Evolutionary conservation across 2,329 filamentous ascomycete species (phyloP), one percentile per base, ranked within the genome.

Genomic region (Scytalidium sp.): DNA sequence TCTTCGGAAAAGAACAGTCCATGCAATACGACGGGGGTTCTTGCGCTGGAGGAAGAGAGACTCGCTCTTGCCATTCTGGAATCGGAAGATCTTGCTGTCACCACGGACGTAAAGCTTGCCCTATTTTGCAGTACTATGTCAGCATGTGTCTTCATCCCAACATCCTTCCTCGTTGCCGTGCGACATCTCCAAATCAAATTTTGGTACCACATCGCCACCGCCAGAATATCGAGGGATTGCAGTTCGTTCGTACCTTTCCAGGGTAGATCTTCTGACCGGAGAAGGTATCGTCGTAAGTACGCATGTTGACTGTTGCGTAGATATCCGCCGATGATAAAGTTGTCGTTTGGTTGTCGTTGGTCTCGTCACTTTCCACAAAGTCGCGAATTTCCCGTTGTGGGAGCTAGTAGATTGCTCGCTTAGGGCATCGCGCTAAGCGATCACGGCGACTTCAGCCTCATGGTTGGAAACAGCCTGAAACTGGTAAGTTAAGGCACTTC

Each of bases 11-110:
- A 99, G 89, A 69, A 92, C 87, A 64, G 94, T 99, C 94, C 94
- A 99, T 66, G 93, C 87, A 77, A 99, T 97, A 75, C 93, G 91
- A 78, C 94, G 93, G 75, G 94, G 94, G 87, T 99, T 99, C 90
- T 99, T 99, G 84, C 94, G 93, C 85, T 99, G 94, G 67, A 97
- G 90, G 87, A 99, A 99, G 65, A 99, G 90, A 65, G 91, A 96
- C 82, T 99, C 94, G 79, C 90, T 93, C 83, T 99, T 99, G 83
- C 94, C 91, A 80, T 96, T 97, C 80, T 96, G 91, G 89, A 99
- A 99, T 74, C 94, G 92, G 89, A 99, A 99, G 84, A 97, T 86
- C 85, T 97, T 99, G 91, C 89, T 96, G 85, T 99, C 94, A 74
- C 93, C 92, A 78, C 94, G 91, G 84, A 99, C 82, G 83, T 93